phyloP scores from a whole-genome alignment of 225 moss, liverwort and hornwort species.

The Sphagnum contortum region DNA sequence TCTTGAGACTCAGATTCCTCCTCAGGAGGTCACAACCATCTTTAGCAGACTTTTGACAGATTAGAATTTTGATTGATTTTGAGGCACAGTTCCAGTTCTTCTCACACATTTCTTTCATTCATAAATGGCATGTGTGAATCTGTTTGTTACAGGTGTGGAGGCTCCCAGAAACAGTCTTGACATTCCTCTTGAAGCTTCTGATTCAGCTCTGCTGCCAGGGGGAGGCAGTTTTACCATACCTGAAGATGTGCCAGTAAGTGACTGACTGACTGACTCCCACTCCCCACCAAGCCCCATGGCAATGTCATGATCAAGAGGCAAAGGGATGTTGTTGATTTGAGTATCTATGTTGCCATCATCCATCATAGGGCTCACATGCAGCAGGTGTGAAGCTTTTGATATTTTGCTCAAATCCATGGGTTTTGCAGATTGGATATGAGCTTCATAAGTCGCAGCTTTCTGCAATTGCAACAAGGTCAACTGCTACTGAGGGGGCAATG shows the following conservation, averaged over 20 bases:
- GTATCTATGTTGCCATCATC: no score
- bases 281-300: not conserved
- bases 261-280: not conserved
- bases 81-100: not conserved
- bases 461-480: slow-evolving; percentile 13
- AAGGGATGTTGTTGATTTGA: no score
- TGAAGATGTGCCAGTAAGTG: slow-evolving; percentile 65
- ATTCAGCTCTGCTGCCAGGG: slow-evolving; percentile 6
- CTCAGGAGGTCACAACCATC: no score
- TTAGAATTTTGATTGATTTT: not conserved
- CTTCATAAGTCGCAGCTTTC: slow-evolving; percentile 11
- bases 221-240: slow-evolving; percentile 26
- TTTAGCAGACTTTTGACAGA: not conserved
- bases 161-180: slow-evolving; percentile 83
- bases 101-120: no score
- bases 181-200: slow-evolving; percentile 34
- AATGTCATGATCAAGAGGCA: no score
- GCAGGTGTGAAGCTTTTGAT: no score
- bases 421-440: slow-evolving; percentile 24
- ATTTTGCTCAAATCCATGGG: no score
- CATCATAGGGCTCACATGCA: no score
- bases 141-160: slow-evolving; percentile 37
- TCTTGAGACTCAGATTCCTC: no score
- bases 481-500: slow-evolving; percentile 12
- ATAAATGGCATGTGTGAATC: not conserved